Evolutionary conservation across 2,329 filamentous ascomycete genomes (phyloP).

Genomic region (Talaromyces albobiverticillius): DNA sequence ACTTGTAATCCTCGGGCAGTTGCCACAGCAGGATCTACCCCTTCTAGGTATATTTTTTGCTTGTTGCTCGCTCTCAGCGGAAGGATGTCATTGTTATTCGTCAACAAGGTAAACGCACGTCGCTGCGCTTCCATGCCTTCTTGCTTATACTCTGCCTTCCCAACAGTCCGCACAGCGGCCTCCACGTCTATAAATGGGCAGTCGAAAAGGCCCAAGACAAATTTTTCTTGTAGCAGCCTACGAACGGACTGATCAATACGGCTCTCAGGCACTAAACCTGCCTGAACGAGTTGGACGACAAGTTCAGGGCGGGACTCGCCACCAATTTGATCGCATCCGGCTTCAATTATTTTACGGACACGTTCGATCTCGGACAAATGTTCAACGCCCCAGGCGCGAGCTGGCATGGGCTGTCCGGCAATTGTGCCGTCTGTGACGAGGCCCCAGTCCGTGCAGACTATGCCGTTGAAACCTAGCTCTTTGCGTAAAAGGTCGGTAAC

Average conservation of each 20-base stretch:
- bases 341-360: conserved; percentile 45
- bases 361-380: conserved; percentile 43
- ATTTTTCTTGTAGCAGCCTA: conserved; percentile 66
- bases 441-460: conserved; percentile 55
- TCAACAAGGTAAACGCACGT: conserved; percentile 60
- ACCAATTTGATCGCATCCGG: conserved; percentile 54
- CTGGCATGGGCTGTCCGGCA: conserved; percentile 22
- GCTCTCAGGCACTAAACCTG: conserved; percentile 35
- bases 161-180: conserved; percentile 53
- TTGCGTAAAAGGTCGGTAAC: conserved; percentile 49
- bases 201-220: conserved; percentile 68
- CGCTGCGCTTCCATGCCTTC: conserved; percentile 60
- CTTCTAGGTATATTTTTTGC: too few species aligned
- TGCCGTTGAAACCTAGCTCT: conserved; percentile 51
- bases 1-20: neutral
- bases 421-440: conserved; percentile 48
- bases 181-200: conserved; percentile 61
- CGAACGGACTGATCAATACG: conserved; percentile 64
- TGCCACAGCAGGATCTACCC: too few species aligned
- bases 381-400: conserved; percentile 48
- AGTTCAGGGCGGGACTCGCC: conserved; percentile 51
- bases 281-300: conserved; percentile 21
- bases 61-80: too few species aligned
- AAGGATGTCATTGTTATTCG: too few species aligned
- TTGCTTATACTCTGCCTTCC: conserved; percentile 59